These are phyloP conservation scores for Diaporthe citri DNA, from an alignment of 2,329 filamentous ascomycete species.

Conservation along the genomic window DNA sequence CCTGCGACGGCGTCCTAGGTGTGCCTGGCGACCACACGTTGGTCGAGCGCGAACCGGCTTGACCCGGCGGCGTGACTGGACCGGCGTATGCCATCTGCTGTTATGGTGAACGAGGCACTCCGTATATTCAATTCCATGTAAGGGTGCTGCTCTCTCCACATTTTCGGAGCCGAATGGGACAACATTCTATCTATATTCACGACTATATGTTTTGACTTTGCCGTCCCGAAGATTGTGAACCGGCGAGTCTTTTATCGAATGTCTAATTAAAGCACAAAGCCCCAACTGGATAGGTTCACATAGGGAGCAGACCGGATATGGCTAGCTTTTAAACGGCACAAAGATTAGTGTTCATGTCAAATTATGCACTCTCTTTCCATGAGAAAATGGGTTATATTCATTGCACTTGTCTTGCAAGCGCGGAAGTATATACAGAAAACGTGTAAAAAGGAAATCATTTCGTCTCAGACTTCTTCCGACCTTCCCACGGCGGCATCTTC, in stretches of 20 bases:
- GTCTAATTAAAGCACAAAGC: not conserved
- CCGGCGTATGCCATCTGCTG: not conserved
- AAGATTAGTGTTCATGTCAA: rapidly evolving
- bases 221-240: rapidly evolving
- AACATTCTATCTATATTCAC: no score
- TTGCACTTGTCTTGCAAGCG: not conserved
- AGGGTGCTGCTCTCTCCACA: no score
- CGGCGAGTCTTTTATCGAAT: not conserved
- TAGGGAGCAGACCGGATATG: not conserved
- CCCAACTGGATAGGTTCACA: rapidly evolving
- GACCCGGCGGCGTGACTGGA: not conserved
- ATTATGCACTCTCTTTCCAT: not conserved
- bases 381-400: not conserved
- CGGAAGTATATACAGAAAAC: not conserved
- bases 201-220: not conserved
- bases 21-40: not conserved
- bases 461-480: no score
- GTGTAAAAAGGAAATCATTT: not conserved
- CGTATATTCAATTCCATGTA: rapidly evolving
- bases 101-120: no score
- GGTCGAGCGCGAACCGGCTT: not conserved
- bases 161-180: not conserved
- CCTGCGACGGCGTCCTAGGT: not conserved
- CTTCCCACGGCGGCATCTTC: rapidly evolving
- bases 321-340: not conserved